Evolutionary conservation across 495 filamentous ascomycete genomes (phyloP).

Genomic region (Hypoxylon crocopeplum): DNA sequence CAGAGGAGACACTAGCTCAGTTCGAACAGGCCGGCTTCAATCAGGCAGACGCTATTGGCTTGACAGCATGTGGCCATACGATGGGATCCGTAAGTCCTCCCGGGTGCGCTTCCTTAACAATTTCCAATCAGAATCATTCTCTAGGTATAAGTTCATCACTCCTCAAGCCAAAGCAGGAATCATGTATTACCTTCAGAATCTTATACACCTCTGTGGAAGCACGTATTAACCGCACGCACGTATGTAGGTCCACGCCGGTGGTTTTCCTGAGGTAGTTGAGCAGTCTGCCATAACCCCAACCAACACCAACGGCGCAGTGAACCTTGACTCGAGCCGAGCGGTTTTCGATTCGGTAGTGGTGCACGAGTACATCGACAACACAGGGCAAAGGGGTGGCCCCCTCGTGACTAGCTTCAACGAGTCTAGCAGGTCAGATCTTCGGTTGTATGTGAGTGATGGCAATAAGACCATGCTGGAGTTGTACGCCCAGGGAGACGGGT

Average conservation of each 20-base stretch:
- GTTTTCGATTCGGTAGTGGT: conserved; percentile 52
- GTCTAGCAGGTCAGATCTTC: conserved; percentile 50
- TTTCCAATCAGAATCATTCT: background rate
- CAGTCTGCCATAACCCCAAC: conserved; percentile 29
- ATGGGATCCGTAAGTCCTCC: conserved; percentile 48
- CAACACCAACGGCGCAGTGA: conserved; percentile 45
- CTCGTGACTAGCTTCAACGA: conserved; percentile 50
- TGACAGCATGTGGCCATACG: conserved; percentile 61
- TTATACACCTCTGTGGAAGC: conserved; percentile 35
- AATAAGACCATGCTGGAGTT: conserved; percentile 55
- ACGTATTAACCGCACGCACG: conserved; percentile 38
- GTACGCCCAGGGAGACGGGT: conserved; percentile 44
- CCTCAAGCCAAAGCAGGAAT: too few species aligned
- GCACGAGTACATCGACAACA: conserved; percentile 51
- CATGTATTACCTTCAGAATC: too few species aligned
- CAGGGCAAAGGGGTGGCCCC: conserved; percentile 47
- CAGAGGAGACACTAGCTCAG: conserved; percentile 49
- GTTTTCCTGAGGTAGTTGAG: conserved; percentile 34
- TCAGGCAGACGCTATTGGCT: conserved; percentile 52
- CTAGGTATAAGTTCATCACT: too few species aligned
- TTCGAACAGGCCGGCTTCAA: conserved; percentile 54
- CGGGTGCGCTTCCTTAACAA: background rate
- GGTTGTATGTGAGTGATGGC: conserved; percentile 51
- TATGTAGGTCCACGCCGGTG: conserved; percentile 44
- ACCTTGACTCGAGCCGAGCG: conserved; percentile 45